Percentiles rank a stretch among this genome's conserved stretches.
These are phyloP conservation scores for Peronospora destructor DNA, from an alignment of 352 stramenopile genomes.

Conservation along the genomic window DNA sequence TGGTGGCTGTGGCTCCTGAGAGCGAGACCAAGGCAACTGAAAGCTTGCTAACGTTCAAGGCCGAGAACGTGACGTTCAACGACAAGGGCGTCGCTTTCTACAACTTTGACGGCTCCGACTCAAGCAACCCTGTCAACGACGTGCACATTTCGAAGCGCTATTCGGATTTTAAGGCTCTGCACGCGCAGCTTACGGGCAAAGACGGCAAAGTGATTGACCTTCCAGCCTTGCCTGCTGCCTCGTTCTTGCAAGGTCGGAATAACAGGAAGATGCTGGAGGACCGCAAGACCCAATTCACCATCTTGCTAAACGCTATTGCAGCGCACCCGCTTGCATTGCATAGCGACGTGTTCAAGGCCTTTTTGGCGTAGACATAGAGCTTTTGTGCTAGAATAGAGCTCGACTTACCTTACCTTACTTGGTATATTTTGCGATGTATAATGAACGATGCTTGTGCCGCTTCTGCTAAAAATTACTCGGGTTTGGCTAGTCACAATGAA, in stretches of 20 bases:
- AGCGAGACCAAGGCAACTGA: slow-evolving; percentile 14
- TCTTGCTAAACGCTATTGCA: slow-evolving; percentile 52
- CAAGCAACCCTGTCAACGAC: slow-evolving; percentile 40
- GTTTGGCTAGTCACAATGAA: neutral
- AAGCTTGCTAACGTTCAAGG: slow-evolving; percentile 10
- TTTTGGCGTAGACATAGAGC: slow-evolving; percentile 33
- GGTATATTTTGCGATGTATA: slow-evolving; percentile 16
- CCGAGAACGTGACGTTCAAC: slow-evolving; percentile 22
- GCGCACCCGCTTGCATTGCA: slow-evolving; percentile 38
- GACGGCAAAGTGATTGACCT: slow-evolving; percentile 45
- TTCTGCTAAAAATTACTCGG: neutral
- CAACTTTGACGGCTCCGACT: slow-evolving; percentile 40
- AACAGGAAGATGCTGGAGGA: slow-evolving; percentile 56
- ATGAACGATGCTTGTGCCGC: slow-evolving; percentile 7
- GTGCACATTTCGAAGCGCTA: slow-evolving; percentile 60
- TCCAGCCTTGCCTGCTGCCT: slow-evolving; percentile 42
- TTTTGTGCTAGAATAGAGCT: slow-evolving; percentile 6
- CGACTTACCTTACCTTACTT: slow-evolving; percentile 3
- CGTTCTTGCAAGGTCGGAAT: slow-evolving; percentile 37
- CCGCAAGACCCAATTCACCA: slow-evolving; percentile 46
- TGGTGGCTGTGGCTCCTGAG: slow-evolving; percentile 6
- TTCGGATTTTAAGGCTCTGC: slow-evolving; percentile 69
- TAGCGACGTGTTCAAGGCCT: slow-evolving; percentile 42
- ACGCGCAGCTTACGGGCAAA: slow-evolving; percentile 41
- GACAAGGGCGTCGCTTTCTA: slow-evolving; percentile 40